A percentile compares a stretch with the other conserved stretches of the same genome.
Evolutionary conservation across 2,329 filamentous ascomycete species (phyloP).

Genomic region (Scolecobasidium constrictum): DNA sequence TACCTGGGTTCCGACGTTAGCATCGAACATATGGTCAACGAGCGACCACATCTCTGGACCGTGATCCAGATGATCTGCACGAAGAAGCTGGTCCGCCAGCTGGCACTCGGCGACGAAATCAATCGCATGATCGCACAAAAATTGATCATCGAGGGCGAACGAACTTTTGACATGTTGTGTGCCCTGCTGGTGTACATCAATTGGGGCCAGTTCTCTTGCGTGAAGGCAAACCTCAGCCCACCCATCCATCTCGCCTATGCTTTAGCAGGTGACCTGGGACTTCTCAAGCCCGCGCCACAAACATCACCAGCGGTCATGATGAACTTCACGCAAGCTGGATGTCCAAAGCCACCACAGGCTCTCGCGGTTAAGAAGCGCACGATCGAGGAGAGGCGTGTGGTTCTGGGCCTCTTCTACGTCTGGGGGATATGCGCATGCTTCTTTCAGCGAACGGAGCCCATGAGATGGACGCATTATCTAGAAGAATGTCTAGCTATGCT

Average conservation of each 20-base stretch:
- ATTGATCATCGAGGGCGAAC: constrained; percentile 16
- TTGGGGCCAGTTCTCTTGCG: constrained; percentile 12
- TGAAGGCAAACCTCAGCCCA: constrained; percentile 6
- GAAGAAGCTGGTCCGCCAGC: constrained; percentile 12
- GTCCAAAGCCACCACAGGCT: constrained; percentile 11
- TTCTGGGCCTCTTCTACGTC: constrained; percentile 38
- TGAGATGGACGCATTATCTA: constrained; percentile 49
- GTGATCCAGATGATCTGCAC: constrained; percentile 16
- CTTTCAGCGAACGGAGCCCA: constrained; percentile 37
- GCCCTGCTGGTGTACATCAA: constrained; percentile 15
- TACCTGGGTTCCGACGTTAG: constrained; percentile 10
- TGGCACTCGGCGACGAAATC: constrained; percentile 13
- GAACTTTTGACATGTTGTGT: constrained; percentile 16
- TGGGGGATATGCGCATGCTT: constrained; percentile 25
- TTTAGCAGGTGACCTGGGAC: constrained; percentile 8
- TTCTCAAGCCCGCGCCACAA: constrained; percentile 3
- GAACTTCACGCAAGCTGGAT: constrained; percentile 5
- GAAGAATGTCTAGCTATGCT: constrained; percentile 44
- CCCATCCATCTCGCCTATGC: constrained; percentile 15
- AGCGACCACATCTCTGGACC: constrained; percentile 13
- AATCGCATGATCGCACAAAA: constrained; percentile 14
- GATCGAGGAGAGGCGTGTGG: constrained; percentile 39
- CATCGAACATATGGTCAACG: constrained; percentile 8
- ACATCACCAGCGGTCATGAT: constrained; percentile 2
- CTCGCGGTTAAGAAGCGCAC: constrained; percentile 21